Evolutionary conservation across 176 grass and related monocot species (phyloP), one percentile per base, ranked within the genome.

Genomic region (Ampelocalamus luodianensis): DNA sequence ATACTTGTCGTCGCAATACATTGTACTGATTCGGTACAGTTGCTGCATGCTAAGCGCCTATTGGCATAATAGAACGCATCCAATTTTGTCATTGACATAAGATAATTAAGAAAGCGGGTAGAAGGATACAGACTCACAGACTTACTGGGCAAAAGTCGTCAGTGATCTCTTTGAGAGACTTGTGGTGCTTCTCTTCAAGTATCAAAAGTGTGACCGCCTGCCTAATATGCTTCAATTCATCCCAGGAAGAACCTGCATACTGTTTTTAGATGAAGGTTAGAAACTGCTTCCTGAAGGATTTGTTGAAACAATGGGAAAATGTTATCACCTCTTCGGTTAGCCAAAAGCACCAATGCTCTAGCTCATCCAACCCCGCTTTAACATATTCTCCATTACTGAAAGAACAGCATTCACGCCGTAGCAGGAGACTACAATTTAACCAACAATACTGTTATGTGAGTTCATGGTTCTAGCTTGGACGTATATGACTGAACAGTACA

Each of bases 331-430:
- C 92, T 77, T 91, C 86, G 6, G 92, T 93, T 3, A 90, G 79
- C 89, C 89, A 86, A 54, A 80, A 83, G 83, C 82, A 94, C 93
- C 93, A 94, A 18, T 91, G 78, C 71, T 94, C 90, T 79, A 94
- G 64, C 59, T 94, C 93, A 77, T 91, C 87, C 44, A 94, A 51
- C 10, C 93, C 93, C 14, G 87, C 81, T 72, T 94, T 92, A 26
- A 94, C 78, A 81, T 92, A 94, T 59, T 94, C 93, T 38, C 93
- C 93, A 1, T 92, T 94, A 81, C 90, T 90, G 67, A 94, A 94
- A 8, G 93, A 92, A 22, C 93, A 94, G 67, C 93, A 94, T n/a
- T 94, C 93, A 3, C 93, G 93, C 10, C 93, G 93, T 9, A 94
- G 90, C 36, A 94, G 76, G 24, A 94, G 85, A 68, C 93, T 94